Evolutionary conservation across 2,329 filamentous ascomycete genomes (phyloP).

Genomic region (Aspergillus sp.): DNA sequence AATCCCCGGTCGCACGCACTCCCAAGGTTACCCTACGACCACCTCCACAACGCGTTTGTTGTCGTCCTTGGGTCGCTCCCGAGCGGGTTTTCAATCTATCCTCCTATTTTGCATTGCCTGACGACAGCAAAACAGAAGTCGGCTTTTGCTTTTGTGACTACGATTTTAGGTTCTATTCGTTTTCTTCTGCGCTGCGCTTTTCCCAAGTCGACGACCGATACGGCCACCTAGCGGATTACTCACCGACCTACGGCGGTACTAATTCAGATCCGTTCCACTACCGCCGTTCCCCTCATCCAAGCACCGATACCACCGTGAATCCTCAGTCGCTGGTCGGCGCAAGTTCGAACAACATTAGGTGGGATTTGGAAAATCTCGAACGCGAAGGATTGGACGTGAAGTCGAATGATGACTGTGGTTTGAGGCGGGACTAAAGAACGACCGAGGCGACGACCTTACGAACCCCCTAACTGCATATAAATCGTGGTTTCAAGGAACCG

Average conservation of each 20-base stretch:
- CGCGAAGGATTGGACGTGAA: slow-evolving; percentile 12
- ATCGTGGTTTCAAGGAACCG: slow-evolving; percentile 19
- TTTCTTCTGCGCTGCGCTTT: slow-evolving; percentile 2
- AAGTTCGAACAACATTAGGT: not conserved
- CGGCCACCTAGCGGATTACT: slow-evolving; percentile 6
- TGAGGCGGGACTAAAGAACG: slow-evolving; percentile 21
- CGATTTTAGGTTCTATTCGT: not conserved
- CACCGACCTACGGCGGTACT: slow-evolving; percentile 8
- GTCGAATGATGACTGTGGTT: slow-evolving; percentile 31
- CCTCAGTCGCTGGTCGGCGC: slow-evolving; percentile 35
- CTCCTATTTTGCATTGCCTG: not conserved
- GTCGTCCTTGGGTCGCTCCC: slow-evolving; percentile 12
- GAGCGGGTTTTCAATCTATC: slow-evolving; percentile 10
- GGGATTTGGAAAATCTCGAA: not conserved
- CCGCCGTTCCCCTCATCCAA: slow-evolving; percentile 1
- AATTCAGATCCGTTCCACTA: slow-evolving; percentile 4
- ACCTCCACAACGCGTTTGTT: slow-evolving; percentile 21
- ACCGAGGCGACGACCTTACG: slow-evolving; percentile 25
- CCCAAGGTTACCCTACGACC: slow-evolving; percentile 12
- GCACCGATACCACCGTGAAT: slow-evolving; percentile 9
- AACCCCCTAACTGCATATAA: slow-evolving; percentile 23
- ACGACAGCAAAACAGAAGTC: slow-evolving; percentile 3
- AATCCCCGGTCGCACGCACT: slow-evolving; percentile 19
- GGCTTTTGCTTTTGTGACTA: not conserved
- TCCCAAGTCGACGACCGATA: slow-evolving; percentile 7